Evolutionary conservation across 2,329 filamentous ascomycete species (phyloP), one percentile per base, ranked within the genome.

Genomic region (Dothideomycetidae sp.): DNA sequence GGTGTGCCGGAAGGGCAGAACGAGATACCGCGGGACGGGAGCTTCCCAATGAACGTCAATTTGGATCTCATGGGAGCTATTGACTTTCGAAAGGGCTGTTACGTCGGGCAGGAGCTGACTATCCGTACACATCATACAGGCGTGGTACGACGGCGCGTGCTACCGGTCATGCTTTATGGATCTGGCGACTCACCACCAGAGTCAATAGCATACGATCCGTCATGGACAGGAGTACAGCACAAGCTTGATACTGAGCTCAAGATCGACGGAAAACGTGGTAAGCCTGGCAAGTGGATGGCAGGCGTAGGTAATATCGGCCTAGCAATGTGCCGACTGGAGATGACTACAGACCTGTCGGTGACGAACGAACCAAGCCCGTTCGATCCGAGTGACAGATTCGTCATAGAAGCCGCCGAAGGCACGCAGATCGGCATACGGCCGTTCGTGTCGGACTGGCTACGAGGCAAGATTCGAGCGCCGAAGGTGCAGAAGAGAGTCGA

Each of bases 61-160:
- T 70, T 96, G 55, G 90, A 98, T 58, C 62, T 82, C 42, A 82
- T 82, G 69, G 71, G 73, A 33, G 90, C 75, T 16, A 78, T 98
- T 47, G 83, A 94, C 59, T 98, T 90, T 63, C 75, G 75, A 53
- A 98, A 98, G 63, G 90, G 90, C 5, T 98, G 90, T 61, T 98
- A 98, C 58, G 75, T 96, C 5, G 90, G 90, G 0, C 90, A 98
- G 60, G 90, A 98, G 58, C 70, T 98, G 45, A 96, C 90, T 1
- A 93, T 96, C 46, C 78, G 90, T 29, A 98, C 90, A 1, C 80
- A 86, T 55, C 90, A 98, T 59, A 86, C 81, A 10, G 90, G 90
- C 14, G 83, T 98, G 11, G 83, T 98, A 29, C 71, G 90, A 43
- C 93, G 94, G 67, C 71, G 90, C 34, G 74, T 96, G 34, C 57